These are phyloP conservation scores for Globisporangium takayamanum DNA, from an alignment of 352 stramenopile genomes.

Conservation along the genomic window DNA sequence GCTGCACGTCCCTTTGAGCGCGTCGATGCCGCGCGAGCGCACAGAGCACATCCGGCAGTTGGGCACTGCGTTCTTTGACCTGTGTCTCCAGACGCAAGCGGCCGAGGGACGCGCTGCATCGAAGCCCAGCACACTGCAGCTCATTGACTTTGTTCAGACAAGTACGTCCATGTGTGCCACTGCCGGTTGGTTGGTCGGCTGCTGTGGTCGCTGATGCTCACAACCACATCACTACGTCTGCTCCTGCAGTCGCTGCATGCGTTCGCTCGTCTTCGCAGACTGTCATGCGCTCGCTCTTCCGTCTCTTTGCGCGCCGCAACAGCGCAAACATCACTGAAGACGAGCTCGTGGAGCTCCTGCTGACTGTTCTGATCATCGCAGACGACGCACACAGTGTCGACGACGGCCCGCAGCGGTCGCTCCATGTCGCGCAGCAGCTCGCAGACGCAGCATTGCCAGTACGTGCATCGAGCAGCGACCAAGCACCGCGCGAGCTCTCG, in stretches of 20 bases:
- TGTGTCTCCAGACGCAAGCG: slow-evolving; percentile 39
- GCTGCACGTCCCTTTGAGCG: slow-evolving; percentile 33
- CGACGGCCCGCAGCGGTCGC: slow-evolving; percentile 24
- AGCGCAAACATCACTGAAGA: slow-evolving; percentile 30
- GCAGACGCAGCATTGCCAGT: slow-evolving; percentile 32
- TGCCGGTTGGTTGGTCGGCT: background rate
- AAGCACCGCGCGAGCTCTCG: slow-evolving; percentile 23
- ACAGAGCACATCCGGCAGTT: slow-evolving; percentile 18
- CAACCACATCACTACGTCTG: background rate
- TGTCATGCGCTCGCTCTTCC: slow-evolving; percentile 46
- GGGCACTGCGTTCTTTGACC: slow-evolving; percentile 39
- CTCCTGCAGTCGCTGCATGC: slow-evolving; percentile 49
- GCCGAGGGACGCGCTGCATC: slow-evolving; percentile 7
- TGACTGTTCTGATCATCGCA: slow-evolving; percentile 52
- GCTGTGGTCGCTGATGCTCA: background rate
- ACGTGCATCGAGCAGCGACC: background rate
- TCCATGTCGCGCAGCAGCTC: slow-evolving; percentile 35
- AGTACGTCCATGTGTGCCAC: slow-evolving; percentile 20
- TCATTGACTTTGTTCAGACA: slow-evolving; percentile 58
- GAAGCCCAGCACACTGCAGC: slow-evolving; percentile 19
- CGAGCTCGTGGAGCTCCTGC: slow-evolving; percentile 36
- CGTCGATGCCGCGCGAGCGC: slow-evolving; percentile 22
- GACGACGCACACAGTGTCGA: slow-evolving; percentile 13
- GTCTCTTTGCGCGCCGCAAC: slow-evolving; percentile 33
- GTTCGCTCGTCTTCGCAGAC: slow-evolving; percentile 57